Evolutionary conservation across 139 green algal genomes (phyloP).

Genomic region (Astrephomene gubernaculifera): DNA sequence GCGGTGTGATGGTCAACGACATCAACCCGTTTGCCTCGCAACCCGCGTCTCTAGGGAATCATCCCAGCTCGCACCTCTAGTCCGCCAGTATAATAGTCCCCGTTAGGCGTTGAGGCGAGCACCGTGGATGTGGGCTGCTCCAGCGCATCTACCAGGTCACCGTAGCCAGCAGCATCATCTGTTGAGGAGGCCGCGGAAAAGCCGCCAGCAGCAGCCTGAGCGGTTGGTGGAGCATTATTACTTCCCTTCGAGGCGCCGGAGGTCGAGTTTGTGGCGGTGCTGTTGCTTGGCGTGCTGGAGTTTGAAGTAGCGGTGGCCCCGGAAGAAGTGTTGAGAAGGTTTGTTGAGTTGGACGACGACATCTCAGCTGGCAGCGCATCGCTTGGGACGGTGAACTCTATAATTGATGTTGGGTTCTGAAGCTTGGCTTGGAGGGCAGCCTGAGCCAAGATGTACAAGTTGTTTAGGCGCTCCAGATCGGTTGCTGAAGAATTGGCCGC

Average conservation of each 20-base stretch:
- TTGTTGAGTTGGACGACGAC: too few relatives aligned
- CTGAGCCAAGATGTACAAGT: background rate
- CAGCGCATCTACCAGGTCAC: background rate
- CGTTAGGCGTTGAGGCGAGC: background rate
- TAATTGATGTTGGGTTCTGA: background rate
- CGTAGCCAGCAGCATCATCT: background rate
- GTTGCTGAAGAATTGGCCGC: too few relatives aligned
- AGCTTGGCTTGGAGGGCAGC: background rate
- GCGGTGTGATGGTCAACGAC: too few relatives aligned
- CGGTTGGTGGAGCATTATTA: background rate
- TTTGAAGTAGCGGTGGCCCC: too few relatives aligned
- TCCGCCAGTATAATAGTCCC: background rate
- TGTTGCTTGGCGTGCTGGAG: too few relatives aligned
- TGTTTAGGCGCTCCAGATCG: too few relatives aligned
- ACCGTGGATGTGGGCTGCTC: background rate
- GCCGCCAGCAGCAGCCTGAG: background rate
- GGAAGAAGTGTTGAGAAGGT: too few relatives aligned
- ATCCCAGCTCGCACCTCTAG: conserved; percentile 12
- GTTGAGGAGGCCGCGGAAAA: conserved; percentile 1
- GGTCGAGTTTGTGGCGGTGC: too few relatives aligned
- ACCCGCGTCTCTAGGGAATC: too few relatives aligned
- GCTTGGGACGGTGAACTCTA: conserved; percentile 1
- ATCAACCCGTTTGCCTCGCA: too few relatives aligned
- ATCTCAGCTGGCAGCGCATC: background rate
- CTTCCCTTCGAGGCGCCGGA: too few relatives aligned